Evolutionary conservation across 805 yeast species (phyloP), one percentile per base, ranked within the genome.

Genomic region (Crinitomyces ghanaensis): DNA sequence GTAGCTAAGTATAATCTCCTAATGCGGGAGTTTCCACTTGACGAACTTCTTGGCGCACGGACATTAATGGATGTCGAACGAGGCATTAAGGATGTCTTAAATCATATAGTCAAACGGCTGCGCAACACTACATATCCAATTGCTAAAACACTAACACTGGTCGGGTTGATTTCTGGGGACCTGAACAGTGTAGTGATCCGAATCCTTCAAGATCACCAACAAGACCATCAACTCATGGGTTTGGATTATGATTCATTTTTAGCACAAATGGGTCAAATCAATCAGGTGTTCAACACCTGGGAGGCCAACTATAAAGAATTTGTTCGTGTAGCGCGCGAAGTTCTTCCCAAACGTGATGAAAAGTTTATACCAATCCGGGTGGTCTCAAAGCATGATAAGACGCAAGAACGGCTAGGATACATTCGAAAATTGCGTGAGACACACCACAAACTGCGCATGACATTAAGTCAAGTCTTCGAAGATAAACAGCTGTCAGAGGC

Each of bases 261-360:
- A 2, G 36, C 33, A 0, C 30, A 53, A 1, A 41, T 66, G 1
- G 28, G 46, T 1, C 50, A 53, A 1, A 42, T 70, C 0, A 42
- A 50, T 2, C 37, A 49, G 0, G 48, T 66, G 1, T 62, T 75
- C 20, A 55, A 50, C 2, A 53, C 64, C 1, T 70, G 86, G 62
- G 93, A 83, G 23, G 65, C 62, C 18, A 67, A 70, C 26, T 49
- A 74, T 7, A 74, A 77, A 46, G 81, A 74, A 35, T 72, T 77
- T 56, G 69, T 74, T 2, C 67, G 71, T 33, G 49, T 79, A 27
- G 70, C 83, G 0, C 66, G 96, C 36, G 95, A 86, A 39, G 54
- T 80, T 3, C 61, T 81, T 26, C 62, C 95, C 41, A 80, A 75
- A 45, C 58, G 91, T 27, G 72, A 74, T 6, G 88, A 80, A 35